phyloP scores from a whole-genome alignment of 805 yeast genomes.

The Kazachstania martiniae region DNA sequence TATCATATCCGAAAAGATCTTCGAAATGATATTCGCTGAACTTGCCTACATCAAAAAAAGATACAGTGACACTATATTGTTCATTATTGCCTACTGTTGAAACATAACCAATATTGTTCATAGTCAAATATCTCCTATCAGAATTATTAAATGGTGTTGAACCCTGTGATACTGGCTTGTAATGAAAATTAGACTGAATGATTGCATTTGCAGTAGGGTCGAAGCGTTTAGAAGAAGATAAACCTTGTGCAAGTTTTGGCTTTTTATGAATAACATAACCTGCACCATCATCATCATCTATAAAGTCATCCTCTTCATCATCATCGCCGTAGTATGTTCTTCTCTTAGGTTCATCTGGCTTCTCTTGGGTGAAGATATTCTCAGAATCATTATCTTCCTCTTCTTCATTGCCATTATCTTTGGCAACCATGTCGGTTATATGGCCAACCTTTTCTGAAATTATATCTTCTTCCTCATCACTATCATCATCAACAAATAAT shows the following conservation, averaged over 20 bases:
- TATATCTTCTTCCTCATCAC: constrained; percentile 8
- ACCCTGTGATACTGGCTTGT: constrained; percentile 74
- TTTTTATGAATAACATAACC: constrained; percentile 27
- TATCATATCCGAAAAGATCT: constrained; percentile 59
- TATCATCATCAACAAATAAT: constrained; percentile 27
- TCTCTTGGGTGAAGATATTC: constrained; percentile 18
- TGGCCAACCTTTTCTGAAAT: constrained; percentile 17
- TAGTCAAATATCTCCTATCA: constrained; percentile 66
- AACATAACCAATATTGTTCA: constrained; percentile 71
- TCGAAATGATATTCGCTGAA: constrained; percentile 79
- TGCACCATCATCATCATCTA: constrained; percentile 54
- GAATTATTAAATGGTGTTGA: constrained; percentile 67
- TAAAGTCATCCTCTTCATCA: constrained; percentile 33
- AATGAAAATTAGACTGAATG: constrained; percentile 22
- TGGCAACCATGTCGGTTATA: constrained; percentile 10
- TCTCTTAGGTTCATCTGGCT: constrained; percentile 16
- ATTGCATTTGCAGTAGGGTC: too few species aligned
- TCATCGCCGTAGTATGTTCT: too few species aligned
- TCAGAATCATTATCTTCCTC: constrained; percentile 10
- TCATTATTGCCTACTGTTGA: constrained; percentile 58
- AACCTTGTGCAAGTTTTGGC: too few species aligned
- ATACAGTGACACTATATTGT: constrained; percentile 67
- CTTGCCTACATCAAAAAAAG: constrained; percentile 69
- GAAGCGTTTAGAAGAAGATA: too few species aligned
- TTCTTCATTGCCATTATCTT: constrained; percentile 8